A percentile compares a stretch with the other conserved stretches of the same genome.
phyloP scores from a whole-genome alignment of 352 stramenopile species.

The Globisporangium yorkense region DNA sequence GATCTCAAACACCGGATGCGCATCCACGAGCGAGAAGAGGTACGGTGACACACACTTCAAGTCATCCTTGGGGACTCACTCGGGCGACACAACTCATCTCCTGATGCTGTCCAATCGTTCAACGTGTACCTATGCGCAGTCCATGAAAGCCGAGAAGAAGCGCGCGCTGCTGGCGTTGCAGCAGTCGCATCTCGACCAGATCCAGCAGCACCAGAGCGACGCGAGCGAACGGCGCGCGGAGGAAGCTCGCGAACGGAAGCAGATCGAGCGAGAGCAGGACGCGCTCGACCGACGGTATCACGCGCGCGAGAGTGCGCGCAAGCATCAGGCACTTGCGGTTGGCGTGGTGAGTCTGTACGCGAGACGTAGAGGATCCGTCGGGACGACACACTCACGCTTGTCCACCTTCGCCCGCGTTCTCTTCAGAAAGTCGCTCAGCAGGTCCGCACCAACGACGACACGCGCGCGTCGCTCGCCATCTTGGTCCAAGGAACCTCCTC shows the following conservation, averaged over 20 bases:
- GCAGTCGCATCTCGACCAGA: conserved; percentile 25
- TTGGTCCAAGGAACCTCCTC: conserved; percentile 12
- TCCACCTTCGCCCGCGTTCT: neutral
- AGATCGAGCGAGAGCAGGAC: conserved; percentile 16
- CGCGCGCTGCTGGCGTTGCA: conserved; percentile 20
- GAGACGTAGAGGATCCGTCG: neutral
- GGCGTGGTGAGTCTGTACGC: conserved; percentile 8
- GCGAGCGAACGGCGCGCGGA: conserved; percentile 1
- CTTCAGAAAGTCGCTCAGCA: conserved; percentile 17
- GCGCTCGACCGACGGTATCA: conserved; percentile 18
- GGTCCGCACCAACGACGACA: conserved; percentile 23
- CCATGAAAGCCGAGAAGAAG: conserved; percentile 17
- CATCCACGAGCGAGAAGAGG: conserved; percentile 19
- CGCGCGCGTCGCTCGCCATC: conserved; percentile 16
- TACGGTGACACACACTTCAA: neutral
- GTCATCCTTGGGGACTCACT: neutral
- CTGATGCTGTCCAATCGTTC: neutral
- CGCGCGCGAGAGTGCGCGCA: conserved; percentile 11
- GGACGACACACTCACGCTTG: neutral
- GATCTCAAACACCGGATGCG: conserved; percentile 17
- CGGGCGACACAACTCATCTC: neutral
- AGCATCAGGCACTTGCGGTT: conserved; percentile 15
- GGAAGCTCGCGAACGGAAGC: neutral
- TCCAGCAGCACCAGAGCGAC: conserved; percentile 14
- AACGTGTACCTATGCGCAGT: neutral